Base-by-base conservation (phyloP, 495 filamentous ascomycete genomes). In the Aspergillus ellipticus region DNA sequence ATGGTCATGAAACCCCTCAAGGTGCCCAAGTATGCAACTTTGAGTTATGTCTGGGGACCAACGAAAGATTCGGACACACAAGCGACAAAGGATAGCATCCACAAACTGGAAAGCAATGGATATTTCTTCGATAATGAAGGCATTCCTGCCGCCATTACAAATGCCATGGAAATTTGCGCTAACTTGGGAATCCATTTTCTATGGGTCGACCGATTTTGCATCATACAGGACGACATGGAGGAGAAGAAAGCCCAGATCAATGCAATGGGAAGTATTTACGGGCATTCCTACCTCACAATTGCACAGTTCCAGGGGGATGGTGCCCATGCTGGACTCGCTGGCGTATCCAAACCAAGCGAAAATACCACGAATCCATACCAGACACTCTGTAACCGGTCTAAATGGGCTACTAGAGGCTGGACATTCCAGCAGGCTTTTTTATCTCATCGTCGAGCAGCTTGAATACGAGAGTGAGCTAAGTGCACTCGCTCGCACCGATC, bases 191-290 rank as follows among this genome's bases (percentile, higher is more conserved):
- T 63, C 11, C 9, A n/a, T 0, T 65, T 66, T 39, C 51, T 74
- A 10, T 74, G 71, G 71, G 60, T 73, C 13, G 71, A 74, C 46
- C 45, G 56, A 8, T 50, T 73, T 17, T 76, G 72, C 54, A 74
- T 74, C 19, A 39, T 66, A 2, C 68, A 74, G 51, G 64, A 72
- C 28, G 57, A 65, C 19, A 54, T 31, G 1, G 20, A 52, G 3
- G 59, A 67, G 15, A 68, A 70, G 15, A 51, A 61, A 7, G 33
- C 41, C 13, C 65, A 74, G 29, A 56, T 74, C 16, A 55, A 51
- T 19, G 55, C 52, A 0, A 74, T 76, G 73, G 62, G 58, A 1
- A 42, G 53, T 21, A 74, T 76, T 20, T 76, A 76, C 55, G 49
- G 56, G 1, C 46, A 63, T 7, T 55, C 72, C 6, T 53, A 59